phyloP scores from a whole-genome alignment of 192 early-diverging fungal species.

The Coemansia sp. region DNA sequence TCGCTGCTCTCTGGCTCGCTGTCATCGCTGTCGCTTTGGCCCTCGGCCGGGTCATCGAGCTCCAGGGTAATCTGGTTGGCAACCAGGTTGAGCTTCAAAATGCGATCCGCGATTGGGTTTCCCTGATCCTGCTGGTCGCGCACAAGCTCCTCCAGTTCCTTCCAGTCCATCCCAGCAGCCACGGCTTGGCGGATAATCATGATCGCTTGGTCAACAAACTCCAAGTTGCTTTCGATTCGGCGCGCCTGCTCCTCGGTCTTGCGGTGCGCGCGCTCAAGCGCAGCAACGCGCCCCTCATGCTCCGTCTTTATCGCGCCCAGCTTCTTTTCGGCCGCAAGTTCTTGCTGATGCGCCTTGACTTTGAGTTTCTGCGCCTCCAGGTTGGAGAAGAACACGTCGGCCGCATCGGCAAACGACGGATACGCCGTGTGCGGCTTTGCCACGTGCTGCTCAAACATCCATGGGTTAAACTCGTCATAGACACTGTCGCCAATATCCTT shows the following conservation, averaged over 20 bases:
- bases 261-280: constrained; percentile 69
- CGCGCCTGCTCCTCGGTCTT: constrained; percentile 70
- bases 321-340: constrained; percentile 74
- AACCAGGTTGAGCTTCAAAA: constrained; percentile 70
- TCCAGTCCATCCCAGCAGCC: constrained; percentile 93
- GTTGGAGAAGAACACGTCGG: constrained; percentile 90
- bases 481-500: background rate
- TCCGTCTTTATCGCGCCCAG: constrained; percentile 74
- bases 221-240: constrained; percentile 79
- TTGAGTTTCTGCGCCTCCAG: constrained; percentile 81
- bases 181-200: constrained; percentile 82
- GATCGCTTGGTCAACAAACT: constrained; percentile 84
- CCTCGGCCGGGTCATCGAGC: constrained; percentile 53
- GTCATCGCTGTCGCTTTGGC: constrained; percentile 55
- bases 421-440: constrained; percentile 56
- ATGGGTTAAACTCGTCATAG: constrained; percentile 68
- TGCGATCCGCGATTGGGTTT: constrained; percentile 77
- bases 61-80: constrained; percentile 72
- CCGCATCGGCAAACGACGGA: constrained; percentile 73
- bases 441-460: constrained; percentile 62
- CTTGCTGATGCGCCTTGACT: constrained; percentile 65
- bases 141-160: constrained; percentile 84
- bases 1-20: constrained; percentile 42
- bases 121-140: constrained; percentile 70
- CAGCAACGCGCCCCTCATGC: constrained; percentile 72